phyloP scores from a whole-genome alignment of 768 basidiomycete genomes.

The Rubroboletus pulcherrimus region DNA sequence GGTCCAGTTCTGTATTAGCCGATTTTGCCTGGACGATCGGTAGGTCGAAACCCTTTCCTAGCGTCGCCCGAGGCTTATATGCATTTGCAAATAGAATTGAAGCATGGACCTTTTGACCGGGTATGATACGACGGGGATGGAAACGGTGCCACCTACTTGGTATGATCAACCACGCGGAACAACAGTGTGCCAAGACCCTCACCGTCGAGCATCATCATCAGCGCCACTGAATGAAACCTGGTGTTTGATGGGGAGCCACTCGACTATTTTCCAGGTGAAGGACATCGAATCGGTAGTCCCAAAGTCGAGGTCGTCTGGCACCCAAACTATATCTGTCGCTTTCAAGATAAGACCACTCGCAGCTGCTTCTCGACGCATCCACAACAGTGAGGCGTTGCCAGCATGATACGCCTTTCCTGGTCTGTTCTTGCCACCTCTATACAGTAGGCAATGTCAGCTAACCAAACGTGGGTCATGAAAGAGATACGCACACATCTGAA shows the following conservation, averaged over 20 bases:
- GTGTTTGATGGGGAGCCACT: not conserved
- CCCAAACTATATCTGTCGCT: constrained; percentile 17
- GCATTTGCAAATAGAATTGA: constrained; percentile 21
- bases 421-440: constrained; percentile 20
- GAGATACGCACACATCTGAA: constrained; percentile 27
- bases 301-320: constrained; percentile 14
- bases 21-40: not conserved
- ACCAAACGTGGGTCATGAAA: not conserved
- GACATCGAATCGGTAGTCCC: constrained; percentile 14
- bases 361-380: constrained; percentile 34
- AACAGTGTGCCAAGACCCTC: too few relatives aligned
- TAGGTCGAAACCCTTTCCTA: constrained; percentile 25
- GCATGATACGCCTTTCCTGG: constrained; percentile 20
- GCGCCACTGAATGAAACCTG: too few relatives aligned
- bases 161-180: too few relatives aligned
- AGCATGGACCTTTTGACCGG: constrained; percentile 26
- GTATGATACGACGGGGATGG: constrained; percentile 27
- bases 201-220: too few relatives aligned
- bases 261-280: not conserved
- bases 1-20: not conserved
- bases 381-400: constrained; percentile 25
- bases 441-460: not conserved
- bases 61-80: constrained; percentile 17
- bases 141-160: not conserved
- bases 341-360: constrained; percentile 24